Base-by-base conservation (phyloP, 1,284 basidiomycete genomes). In the Naganishia sp. region DNA sequence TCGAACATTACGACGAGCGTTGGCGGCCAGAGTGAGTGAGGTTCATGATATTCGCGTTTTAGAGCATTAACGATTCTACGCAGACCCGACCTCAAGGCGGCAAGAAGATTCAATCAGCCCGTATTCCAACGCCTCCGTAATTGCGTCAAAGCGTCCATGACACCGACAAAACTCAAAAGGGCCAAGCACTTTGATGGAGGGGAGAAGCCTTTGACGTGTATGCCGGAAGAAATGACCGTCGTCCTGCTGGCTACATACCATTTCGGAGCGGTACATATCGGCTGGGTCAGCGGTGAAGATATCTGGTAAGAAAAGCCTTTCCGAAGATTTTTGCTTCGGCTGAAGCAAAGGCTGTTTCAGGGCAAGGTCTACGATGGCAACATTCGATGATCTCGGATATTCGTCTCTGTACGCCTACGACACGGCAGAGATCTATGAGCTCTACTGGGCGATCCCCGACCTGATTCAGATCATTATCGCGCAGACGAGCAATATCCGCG, bases 371-470 rank as follows among this genome's bases (percentile, higher is more conserved):
- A 67, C 67, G 31, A 69, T 75, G 45, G 66, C 69, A 32, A 69
- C 72, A 0, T 70, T 75, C 65, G 55, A 54, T 17, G 65, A 68
- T 2, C 69, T 77, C 47, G 73, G 74, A 60, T 71, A 75, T 65
- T 76, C 75, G 5, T 50, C 74, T 6, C 52, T 79, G 10, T 72
- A 72, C 62, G 71, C 72, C 0, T 69, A 68, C 52, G 69, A 70
- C 18, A 58, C 66, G 31, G 68, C 72, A 65, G 74, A 77, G 39
- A 72, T 74, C 6, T 65, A 75, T 41, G 67, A 73, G 15, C 63
- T 77, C 25, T 76, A 78, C 69, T 71, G 75, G 60, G 68, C 67
- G 43, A 68, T 78, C 31, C 68, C 73, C 6, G 68, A 72, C 23
- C 69, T 72, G 49, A 72, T 77, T 32, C 63, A 66, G 9, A 66